Percentiles rank a stretch among this genome's conserved stretches.
phyloP scores from a whole-genome alignment of 352 stramenopile species.

The Phytophthora pluvialis region DNA sequence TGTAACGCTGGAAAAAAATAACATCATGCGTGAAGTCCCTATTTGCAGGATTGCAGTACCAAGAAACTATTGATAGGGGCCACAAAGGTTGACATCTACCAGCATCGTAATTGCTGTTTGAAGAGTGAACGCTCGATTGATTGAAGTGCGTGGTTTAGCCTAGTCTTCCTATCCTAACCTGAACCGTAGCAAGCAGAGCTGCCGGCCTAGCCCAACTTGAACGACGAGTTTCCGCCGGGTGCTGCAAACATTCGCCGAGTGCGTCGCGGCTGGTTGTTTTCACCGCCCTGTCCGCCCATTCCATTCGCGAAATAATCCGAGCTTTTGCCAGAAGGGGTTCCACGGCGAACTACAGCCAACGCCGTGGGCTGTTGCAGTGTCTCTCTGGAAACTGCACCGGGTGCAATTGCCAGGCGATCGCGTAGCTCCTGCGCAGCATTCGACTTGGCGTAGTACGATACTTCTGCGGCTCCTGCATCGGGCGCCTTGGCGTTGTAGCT shows the following conservation, averaged over 20 bases:
- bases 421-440: slow-evolving; percentile 46
- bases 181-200: background rate
- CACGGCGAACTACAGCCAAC: slow-evolving; percentile 22
- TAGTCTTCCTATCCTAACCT: slow-evolving; percentile 8
- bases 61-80: slow-evolving; percentile 11
- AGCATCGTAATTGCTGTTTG: too few relatives aligned
- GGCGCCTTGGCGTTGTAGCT: slow-evolving; percentile 25
- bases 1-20: background rate
- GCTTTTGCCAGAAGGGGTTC: slow-evolving; percentile 17
- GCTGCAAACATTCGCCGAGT: slow-evolving; percentile 58
- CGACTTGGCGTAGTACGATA: slow-evolving; percentile 52
- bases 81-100: background rate
- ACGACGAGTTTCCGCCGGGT: slow-evolving; percentile 45
- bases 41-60: slow-evolving; percentile 3
- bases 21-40: background rate
- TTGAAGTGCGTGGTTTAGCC: background rate
- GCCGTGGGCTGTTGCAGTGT: slow-evolving; percentile 38
- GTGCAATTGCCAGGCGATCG: slow-evolving; percentile 47
- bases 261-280: slow-evolving; percentile 38
- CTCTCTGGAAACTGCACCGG: slow-evolving; percentile 45
- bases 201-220: slow-evolving; percentile 51
- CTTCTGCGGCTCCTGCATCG: slow-evolving; percentile 34
- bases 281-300: slow-evolving; percentile 38
- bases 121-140: background rate
- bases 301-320: slow-evolving; percentile 53